phyloP scores from a whole-genome alignment of 208 protist species.

The Crithidia thermophila region DNA sequence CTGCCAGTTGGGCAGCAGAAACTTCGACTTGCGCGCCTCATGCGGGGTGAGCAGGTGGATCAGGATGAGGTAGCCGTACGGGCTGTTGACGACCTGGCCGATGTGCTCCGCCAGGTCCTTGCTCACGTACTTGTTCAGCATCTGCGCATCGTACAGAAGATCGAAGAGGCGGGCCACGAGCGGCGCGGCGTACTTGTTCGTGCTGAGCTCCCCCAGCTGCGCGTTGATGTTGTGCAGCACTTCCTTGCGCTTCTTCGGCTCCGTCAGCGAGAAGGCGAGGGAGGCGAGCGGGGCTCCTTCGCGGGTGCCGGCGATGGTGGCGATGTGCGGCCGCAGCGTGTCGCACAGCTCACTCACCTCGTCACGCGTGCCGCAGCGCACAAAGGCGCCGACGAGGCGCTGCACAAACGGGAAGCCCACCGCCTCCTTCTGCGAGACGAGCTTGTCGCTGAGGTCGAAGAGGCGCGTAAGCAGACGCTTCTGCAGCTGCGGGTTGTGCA shows the following conservation, averaged over 20 bases:
- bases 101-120: slow-evolving; percentile 71
- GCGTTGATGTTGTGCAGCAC: slow-evolving; percentile 72
- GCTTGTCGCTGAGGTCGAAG: slow-evolving; percentile 88
- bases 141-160: slow-evolving; percentile 83
- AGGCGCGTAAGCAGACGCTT: slow-evolving; percentile 78
- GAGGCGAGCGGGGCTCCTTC: slow-evolving; percentile 81
- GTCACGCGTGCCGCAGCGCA: slow-evolving; percentile 66
- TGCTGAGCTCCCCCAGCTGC: slow-evolving; percentile 67
- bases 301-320: slow-evolving; percentile 58
- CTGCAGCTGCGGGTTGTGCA: slow-evolving; percentile 57
- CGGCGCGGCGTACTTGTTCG: slow-evolving; percentile 85
- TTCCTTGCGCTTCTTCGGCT: slow-evolving; percentile 85
- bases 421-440: slow-evolving; percentile 90
- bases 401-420: slow-evolving; percentile 87
- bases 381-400: slow-evolving; percentile 72
- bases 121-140: slow-evolving; percentile 83
- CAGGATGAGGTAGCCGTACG: slow-evolving; percentile 84
- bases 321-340: slow-evolving; percentile 78
- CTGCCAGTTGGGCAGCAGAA: slow-evolving; percentile 81
- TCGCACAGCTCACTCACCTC: slow-evolving; percentile 90
- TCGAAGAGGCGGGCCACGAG: slow-evolving; percentile 89
- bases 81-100: slow-evolving; percentile 76
- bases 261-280: slow-evolving; percentile 79
- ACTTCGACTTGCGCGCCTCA: slow-evolving; percentile 60
- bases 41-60: slow-evolving; percentile 87